phyloP scores from a whole-genome alignment of 1,139 yeast species.

The Zygosaccharomyces sapae region DNA sequence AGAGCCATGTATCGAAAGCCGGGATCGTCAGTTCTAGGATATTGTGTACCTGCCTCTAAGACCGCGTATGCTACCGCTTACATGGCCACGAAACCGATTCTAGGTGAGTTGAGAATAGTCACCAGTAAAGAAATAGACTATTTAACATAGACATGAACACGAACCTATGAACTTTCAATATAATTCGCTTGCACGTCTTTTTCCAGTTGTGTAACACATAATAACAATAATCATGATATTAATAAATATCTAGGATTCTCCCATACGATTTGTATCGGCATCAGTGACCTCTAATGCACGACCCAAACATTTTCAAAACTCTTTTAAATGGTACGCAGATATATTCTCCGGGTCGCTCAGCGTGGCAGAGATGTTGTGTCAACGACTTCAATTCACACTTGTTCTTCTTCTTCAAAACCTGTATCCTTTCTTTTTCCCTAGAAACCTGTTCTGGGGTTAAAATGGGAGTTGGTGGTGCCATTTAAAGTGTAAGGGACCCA shows the following conservation, averaged over 20 bases:
- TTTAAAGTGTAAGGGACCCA: conserved; percentile 6
- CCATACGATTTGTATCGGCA: conserved; percentile 19
- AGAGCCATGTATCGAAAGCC: conserved; percentile 23
- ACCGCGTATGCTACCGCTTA: conserved; percentile 21
- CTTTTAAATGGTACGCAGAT: conserved; percentile 54
- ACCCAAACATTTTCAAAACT: conserved; percentile 45
- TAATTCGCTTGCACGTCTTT: neutral
- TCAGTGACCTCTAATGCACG: conserved; percentile 35
- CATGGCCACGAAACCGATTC: conserved; percentile 13
- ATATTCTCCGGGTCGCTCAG: conserved; percentile 36
- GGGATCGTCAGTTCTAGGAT: conserved; percentile 26
- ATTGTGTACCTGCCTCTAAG: conserved; percentile 27
- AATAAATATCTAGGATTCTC: neutral
- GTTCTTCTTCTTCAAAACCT: conserved; percentile 13
- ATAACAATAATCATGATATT: neutral
- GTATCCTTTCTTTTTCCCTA: conserved; percentile 12
- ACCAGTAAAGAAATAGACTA: conserved; percentile 25
- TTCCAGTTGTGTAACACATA: neutral
- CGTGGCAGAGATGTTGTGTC: conserved; percentile 33
- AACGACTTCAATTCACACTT: conserved; percentile 31
- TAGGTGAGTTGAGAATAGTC: conserved; percentile 16
- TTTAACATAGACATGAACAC: conserved; percentile 5
- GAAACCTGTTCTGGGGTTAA: conserved; percentile 24
- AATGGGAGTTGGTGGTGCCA: conserved; percentile 39
- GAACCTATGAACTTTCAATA: neutral